Conservation (phyloP, 73 alveolate species). For the Breviolum minutum region DNA sequence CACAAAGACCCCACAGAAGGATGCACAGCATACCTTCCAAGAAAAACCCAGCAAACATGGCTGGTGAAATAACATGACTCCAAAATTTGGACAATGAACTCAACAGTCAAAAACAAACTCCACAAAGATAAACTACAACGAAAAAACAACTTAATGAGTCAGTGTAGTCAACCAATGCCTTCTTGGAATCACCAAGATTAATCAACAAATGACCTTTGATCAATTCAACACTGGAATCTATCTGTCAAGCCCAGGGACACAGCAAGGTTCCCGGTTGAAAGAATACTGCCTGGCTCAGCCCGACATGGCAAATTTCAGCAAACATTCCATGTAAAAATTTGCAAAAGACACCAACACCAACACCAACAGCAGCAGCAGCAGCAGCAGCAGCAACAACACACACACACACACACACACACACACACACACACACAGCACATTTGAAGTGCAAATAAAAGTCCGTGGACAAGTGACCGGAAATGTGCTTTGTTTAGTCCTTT, state of each 20-base stretch:
- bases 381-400: too few species aligned
- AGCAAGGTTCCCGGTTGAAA: conserved; percentile 46
- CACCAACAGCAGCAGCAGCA: too few species aligned
- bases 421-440: too few species aligned
- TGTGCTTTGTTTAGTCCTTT: too few species aligned
- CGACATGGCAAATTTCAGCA: too few species aligned
- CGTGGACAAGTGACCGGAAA: too few species aligned
- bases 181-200: too few species aligned
- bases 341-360: too few species aligned
- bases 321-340: too few species aligned
- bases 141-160: too few species aligned
- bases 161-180: background rate
- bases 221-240: background rate
- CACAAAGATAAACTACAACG: background rate
- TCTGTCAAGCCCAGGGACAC: background rate
- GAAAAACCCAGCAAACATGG: background rate
- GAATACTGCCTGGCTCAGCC: background rate
- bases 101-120: background rate
- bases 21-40: conserved; percentile 45
- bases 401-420: too few species aligned
- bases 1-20: conserved; percentile 55
- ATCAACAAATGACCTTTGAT: background rate
- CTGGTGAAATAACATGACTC: background rate
- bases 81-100: background rate
- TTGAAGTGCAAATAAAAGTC: too few species aligned